Evolutionary conservation across 2,329 filamentous ascomycete species (phyloP), one percentile per base, ranked within the genome.

Genomic region (Curvularia sp.): DNA sequence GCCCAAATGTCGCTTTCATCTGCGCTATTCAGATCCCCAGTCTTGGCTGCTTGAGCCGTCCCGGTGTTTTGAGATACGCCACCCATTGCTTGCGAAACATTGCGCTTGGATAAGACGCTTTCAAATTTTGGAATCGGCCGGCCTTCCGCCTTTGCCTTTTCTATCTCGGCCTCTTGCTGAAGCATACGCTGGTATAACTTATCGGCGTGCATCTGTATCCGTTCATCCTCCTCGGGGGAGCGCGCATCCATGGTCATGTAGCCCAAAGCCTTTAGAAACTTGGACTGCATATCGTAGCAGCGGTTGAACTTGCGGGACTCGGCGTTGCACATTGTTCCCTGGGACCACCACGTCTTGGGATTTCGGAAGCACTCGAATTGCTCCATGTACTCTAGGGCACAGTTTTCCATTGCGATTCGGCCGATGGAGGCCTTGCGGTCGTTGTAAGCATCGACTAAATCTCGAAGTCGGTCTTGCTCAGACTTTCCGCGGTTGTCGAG

Each of bases 191-290:
- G 90, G 78, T 93, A 99, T 41, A 99, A 83, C 63, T 86, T 87
- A 80, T 99, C 95, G 58, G 94, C 94, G 76, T 97, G 93, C 89
- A 98, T 92, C 78, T 98, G 95, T 61, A 99, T 81, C 59, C 57
- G 92, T 67, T 89, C 86, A 75, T 97, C 93, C 69, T 97, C 91
- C 51, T 91, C 84, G 30, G 88, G 84, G 0, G 84, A 80, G 8
- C 88, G 81, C 22, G 88, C 85, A 44, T 89, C 85, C 61, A 86
- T 81, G 26, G 86, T 86, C 7, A 96, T 85, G 75, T 97, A 98
- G 4, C 95, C 95, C 18, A 99, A 80, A 1, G 93, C 93, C 77
- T 94, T 93, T 28, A 99, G 81, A 68, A 99, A 93, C 76, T 94
- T 90, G 86, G 87, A 88, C 80, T 99, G 95, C 81, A 93, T 93